These are phyloP conservation scores for Auricularia sp. DNA, from an alignment of 768 basidiomycete genomes.

Conservation along the genomic window DNA sequence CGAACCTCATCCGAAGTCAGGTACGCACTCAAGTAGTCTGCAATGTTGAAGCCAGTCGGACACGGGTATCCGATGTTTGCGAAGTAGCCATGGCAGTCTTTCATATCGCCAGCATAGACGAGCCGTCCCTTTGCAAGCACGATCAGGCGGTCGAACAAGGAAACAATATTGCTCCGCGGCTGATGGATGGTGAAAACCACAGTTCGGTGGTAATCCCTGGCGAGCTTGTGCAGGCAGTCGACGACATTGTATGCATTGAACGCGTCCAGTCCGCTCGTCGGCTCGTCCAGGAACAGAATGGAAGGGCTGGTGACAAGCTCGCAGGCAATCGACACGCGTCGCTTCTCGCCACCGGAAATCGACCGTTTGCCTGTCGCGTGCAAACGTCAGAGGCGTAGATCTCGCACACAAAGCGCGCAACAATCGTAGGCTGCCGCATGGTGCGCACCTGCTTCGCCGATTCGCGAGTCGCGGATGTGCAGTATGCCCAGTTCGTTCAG, in stretches of 20 bases:
- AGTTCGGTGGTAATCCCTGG: conserved; percentile 82
- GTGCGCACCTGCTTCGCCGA: conserved; percentile 71
- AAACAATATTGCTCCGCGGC: conserved; percentile 94
- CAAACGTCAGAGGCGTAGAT: conserved; percentile 1
- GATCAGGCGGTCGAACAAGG: conserved; percentile 86
- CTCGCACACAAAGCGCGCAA: background rate
- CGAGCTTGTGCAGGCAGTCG: conserved; percentile 76
- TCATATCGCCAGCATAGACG: conserved; percentile 74
- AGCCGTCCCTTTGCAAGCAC: conserved; percentile 75
- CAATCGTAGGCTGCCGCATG: background rate
- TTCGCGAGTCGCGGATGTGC: conserved; percentile 78
- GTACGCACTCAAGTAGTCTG: conserved; percentile 83
- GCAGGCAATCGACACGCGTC: conserved; percentile 93
- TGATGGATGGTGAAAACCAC: conserved; percentile 98
- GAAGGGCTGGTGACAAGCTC: conserved; percentile 96
- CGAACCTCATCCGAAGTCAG: background rate
- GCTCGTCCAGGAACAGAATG: conserved; percentile 93
- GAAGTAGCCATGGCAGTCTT: conserved; percentile 73
- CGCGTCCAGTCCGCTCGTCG: conserved; percentile 90
- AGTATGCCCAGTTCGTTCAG: conserved; percentile 93
- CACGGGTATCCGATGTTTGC: conserved; percentile 69
- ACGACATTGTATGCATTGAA: conserved; percentile 95
- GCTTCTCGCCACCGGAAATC: conserved; percentile 96
- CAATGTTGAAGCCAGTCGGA: conserved; percentile 92
- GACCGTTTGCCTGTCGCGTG: conserved; percentile 58